These are phyloP conservation scores for Tuber borchii DNA, from an alignment of 495 filamentous ascomycete genomes.

Conservation along the genomic window DNA sequence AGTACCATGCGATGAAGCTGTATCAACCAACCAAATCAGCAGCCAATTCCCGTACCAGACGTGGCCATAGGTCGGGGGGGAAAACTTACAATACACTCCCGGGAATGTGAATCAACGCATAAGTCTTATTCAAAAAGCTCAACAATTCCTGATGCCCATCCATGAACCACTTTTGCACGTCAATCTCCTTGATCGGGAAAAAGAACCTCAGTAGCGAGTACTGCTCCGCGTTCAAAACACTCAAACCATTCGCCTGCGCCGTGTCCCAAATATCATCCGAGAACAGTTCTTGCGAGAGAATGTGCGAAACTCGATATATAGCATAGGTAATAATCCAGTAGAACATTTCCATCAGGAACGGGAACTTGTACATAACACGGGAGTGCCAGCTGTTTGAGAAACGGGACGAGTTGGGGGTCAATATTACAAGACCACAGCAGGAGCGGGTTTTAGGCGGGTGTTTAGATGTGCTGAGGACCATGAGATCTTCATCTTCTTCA, in stretches of 20 bases:
- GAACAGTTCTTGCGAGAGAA: conserved; percentile 55
- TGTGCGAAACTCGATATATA: conserved; percentile 57
- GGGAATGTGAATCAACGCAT: conserved; percentile 61
- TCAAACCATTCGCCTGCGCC: conserved; percentile 58
- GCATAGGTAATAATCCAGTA: conserved; percentile 70
- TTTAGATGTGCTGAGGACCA: conserved; percentile 42
- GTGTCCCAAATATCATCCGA: conserved; percentile 60
- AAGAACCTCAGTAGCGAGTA: conserved; percentile 50
- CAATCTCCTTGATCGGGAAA: conserved; percentile 52
- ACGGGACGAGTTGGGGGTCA: conserved; percentile 55
- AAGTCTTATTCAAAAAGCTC: conserved; percentile 57
- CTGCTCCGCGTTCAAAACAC: conserved; percentile 59
- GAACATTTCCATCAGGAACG: conserved; percentile 72
- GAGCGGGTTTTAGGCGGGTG: conserved; percentile 47
- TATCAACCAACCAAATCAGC: not conserved
- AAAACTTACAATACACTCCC: conserved; percentile 56
- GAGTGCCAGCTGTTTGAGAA: conserved; percentile 55
- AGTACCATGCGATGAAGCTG: conserved; percentile 61
- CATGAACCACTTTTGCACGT: conserved; percentile 58
- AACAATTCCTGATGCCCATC: conserved; percentile 50
- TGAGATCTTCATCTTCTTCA: conserved; percentile 41
- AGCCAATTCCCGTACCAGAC: not conserved
- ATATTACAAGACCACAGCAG: conserved; percentile 48
- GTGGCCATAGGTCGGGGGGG: conserved; percentile 8
- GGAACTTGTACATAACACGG: conserved; percentile 59